A percentile compares a stretch with the other conserved stretches of the same genome.
phyloP scores from a whole-genome alignment of 768 basidiomycete species.

The Boletus pseudo-olivaceus region DNA sequence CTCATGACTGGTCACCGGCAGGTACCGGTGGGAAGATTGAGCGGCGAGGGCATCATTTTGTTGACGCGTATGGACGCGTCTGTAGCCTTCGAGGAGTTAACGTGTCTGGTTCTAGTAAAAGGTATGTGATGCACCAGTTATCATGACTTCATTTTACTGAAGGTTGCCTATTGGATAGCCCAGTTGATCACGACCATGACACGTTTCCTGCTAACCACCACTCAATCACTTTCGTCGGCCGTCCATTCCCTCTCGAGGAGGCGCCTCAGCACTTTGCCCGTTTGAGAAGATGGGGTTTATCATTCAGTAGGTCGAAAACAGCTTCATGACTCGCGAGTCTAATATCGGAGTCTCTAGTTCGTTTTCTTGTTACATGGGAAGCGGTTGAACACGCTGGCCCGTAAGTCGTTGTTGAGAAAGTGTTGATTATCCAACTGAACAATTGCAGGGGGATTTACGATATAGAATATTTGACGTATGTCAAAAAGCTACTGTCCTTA shows the following conservation, averaged over 20 bases:
- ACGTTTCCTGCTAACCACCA: conserved; percentile 64
- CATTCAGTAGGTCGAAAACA: conserved; percentile 62
- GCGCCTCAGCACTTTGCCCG: conserved; percentile 82
- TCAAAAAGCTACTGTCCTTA: conserved; percentile 63
- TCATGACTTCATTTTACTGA: conserved; percentile 20
- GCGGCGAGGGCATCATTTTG: conserved; percentile 73
- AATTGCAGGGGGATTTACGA: conserved; percentile 75
- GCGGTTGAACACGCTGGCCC: conserved; percentile 91
- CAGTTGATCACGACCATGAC: conserved; percentile 62
- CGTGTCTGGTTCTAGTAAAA: conserved; percentile 78
- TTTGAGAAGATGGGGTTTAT: conserved; percentile 81
- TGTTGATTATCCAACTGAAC: background rate
- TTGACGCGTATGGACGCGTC: conserved; percentile 77
- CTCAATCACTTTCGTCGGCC: conserved; percentile 77
- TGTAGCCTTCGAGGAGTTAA: conserved; percentile 84
- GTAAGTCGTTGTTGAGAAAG: conserved; percentile 46
- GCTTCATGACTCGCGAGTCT: background rate
- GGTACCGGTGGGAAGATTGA: conserved; percentile 55
- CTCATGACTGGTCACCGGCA: conserved; percentile 67
- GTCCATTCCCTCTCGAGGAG: conserved; percentile 88
- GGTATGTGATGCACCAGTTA: conserved; percentile 39
- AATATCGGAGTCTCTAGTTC: conserved; percentile 44
- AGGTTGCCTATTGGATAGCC: conserved; percentile 39
- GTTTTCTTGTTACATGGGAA: conserved; percentile 96
- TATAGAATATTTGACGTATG: conserved; percentile 73